Base-by-base conservation (phyloP, 1,284 basidiomycete genomes). In the Cryptococcus sp. region DNA sequence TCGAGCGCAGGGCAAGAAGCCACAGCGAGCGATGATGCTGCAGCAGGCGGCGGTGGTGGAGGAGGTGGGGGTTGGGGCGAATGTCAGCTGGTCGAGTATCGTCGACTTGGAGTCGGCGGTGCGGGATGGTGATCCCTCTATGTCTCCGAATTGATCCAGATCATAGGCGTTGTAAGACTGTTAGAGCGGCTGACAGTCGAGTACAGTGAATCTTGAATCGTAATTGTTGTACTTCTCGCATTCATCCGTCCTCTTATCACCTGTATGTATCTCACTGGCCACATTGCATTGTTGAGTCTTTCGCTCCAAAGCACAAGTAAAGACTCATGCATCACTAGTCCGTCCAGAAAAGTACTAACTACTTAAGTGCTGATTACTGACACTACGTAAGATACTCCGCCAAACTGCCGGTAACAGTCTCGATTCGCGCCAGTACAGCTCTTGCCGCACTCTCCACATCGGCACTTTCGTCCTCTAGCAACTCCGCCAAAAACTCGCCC, bases 401-500 rank as follows among this genome's bases (percentile, higher is more conserved):
- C 70, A 79, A 58, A 62, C 73, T 72, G 60, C 82, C 72, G 0
- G 77, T 81, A 59, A 72, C 73, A 41, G 50, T 67, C 66, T 83
- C 82, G 43, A 83, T 80, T 56, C 73, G 69, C 17, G 59, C 61
- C 43, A 82, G 66, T 17, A 83, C 76, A 30, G 64, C 71, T 54
- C 80, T 75, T 3, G 81, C 80, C 13, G 73, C 62, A 10, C 54
- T 62, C 59, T 81, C 78, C 6, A 82, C 79, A 52, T 73, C 75
- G 16, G 68, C 68, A 55, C 81, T 78, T 54, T 80, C 79, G 66
- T 82, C 81, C 62, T 82, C 81, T 40, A 82, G 62, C 54, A 81
- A 66, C 66, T 83, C 82, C 38, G 77, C 75, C 56, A 83, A 68
- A 68, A 81, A 81, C 56, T 82, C 80, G 17, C 68, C 67, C 6